Percentiles rank a stretch among this genome's conserved stretches.
Conservation (phyloP, 1,284 basidiomycete genomes). For the Kwoniella shivajii region DNA sequence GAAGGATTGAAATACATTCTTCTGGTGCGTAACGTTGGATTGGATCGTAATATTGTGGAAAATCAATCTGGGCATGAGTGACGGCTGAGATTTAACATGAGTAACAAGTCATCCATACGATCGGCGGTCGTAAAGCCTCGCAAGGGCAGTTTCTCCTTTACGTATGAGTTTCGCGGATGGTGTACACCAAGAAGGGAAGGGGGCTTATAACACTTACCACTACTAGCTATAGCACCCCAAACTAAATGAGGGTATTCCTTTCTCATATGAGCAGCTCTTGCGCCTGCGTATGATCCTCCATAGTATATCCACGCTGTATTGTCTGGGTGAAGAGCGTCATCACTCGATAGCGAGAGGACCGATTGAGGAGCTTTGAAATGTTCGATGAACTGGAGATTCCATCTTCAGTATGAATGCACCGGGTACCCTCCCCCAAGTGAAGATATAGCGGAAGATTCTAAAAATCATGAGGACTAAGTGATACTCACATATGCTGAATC, state of each 20-base stretch:
- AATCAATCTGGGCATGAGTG: conserved; percentile 59
- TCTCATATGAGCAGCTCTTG: conserved; percentile 89
- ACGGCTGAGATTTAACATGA: conserved; percentile 39
- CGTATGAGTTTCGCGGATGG: too few species aligned
- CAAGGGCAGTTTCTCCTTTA: too few species aligned
- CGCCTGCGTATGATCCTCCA: conserved; percentile 81
- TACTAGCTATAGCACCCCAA: conserved; percentile 87
- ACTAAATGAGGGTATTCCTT: conserved; percentile 73
- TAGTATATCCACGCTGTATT: conserved; percentile 90
- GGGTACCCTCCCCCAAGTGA: too few species aligned
- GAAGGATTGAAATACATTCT: conserved; percentile 70
- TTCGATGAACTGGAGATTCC: conserved; percentile 68
- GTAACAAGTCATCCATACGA: too few species aligned
- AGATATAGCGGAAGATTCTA: too few species aligned
- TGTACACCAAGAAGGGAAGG: not conserved
- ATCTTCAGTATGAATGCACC: not conserved
- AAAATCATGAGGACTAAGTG: too few species aligned
- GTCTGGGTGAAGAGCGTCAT: conserved; percentile 58
- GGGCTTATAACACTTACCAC: conserved; percentile 57
- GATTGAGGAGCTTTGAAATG: conserved; percentile 66
- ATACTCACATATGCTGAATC: conserved; percentile 69
- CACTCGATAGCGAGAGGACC: conserved; percentile 68
- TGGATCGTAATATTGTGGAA: conserved; percentile 73
- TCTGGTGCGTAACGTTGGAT: conserved; percentile 74
- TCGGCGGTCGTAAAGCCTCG: too few species aligned